Evolutionary conservation across 495 filamentous ascomycete species (phyloP).

Genomic region (Neurospora cerealis): DNA sequence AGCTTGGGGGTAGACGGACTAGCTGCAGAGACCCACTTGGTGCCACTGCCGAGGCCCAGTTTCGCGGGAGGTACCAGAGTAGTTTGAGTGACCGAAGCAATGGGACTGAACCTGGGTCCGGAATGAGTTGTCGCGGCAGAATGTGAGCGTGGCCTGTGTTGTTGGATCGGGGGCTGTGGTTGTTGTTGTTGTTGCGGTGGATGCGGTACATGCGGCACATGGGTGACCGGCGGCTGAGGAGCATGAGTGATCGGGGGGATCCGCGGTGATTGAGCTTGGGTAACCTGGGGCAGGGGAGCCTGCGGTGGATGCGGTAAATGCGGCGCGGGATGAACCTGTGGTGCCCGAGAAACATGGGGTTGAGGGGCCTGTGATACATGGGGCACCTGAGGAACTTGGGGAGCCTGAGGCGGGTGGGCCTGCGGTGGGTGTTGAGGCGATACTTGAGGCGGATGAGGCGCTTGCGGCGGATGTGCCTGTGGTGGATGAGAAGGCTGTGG

Average conservation of each 20-base stretch:
- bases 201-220: not conserved
- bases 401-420: conserved; percentile 20
- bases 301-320: conserved; percentile 5
- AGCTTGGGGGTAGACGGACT: conserved; percentile 36
- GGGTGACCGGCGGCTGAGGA: not conserved
- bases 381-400: conserved; percentile 10
- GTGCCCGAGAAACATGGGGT: not conserved
- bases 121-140: not conserved
- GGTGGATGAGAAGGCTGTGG: not conserved
- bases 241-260: not conserved
- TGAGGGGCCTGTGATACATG: conserved; percentile 8
- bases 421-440: conserved; percentile 7
- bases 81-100: conserved; percentile 11
- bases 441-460: conserved; percentile 10
- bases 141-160: conserved; percentile 10
- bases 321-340: not conserved
- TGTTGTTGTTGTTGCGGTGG: not conserved
- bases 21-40: conserved; percentile 36
- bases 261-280: not conserved
- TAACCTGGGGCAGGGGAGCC: conserved; percentile 3
- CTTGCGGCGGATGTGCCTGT: conserved; percentile 25
- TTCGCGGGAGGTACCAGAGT: conserved; percentile 1
- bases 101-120: conserved; percentile 7
- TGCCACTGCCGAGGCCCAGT: conserved; percentile 28
- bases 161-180: not conserved